Evolutionary conservation across 805 yeast species (phyloP), one percentile per base, ranked within the genome.

Genomic region (Suhomyces vadensis): DNA sequence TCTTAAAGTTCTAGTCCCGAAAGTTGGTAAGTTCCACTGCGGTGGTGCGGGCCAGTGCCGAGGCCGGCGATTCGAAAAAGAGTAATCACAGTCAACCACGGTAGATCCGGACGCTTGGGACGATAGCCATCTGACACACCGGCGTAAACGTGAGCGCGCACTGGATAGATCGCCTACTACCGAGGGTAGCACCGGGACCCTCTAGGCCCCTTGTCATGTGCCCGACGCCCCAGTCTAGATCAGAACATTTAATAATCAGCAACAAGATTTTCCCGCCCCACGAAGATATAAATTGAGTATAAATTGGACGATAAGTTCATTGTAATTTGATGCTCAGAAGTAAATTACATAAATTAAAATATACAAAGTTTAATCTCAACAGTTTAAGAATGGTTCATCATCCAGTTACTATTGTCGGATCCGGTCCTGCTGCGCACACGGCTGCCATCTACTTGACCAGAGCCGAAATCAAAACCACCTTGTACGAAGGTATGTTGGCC

Each of bases 351-450:
- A 14, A 26, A 26, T 38, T 19, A 14, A 39, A 11, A 39, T 21
- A n/a, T 8, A 35, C 22, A 13, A 20, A 21, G 31, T 27, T n/a
- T 20, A 8, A 5, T 39, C 17, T 29, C 41, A 24, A 45, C 44
- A 37, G 24, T 13, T 17, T 13, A 24, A 80, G 77, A 79, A 85
- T 85, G 91, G 85, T 79, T 59, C 95, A 87, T 67, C 81, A 87
- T 72, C 81, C 76, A 74, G 95, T 87, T 49, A 87, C 94, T 24
- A 85, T 88, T 59, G 83, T 88, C 49, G 98, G 99, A 36, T 91
- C 97, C 43, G 99, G 99, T 57, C 99, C 99, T 45, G 99, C 99
- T 46, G 99, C 97, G 44, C 97, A 94, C 78, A 94, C 99, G 35
- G 99, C 99, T 41, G 99, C 99, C 53, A 88, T 94, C 67, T 94